Base-by-base conservation (phyloP, 2,329 filamentous ascomycete genomes). In the Nigrospora osmanthi region DNA sequence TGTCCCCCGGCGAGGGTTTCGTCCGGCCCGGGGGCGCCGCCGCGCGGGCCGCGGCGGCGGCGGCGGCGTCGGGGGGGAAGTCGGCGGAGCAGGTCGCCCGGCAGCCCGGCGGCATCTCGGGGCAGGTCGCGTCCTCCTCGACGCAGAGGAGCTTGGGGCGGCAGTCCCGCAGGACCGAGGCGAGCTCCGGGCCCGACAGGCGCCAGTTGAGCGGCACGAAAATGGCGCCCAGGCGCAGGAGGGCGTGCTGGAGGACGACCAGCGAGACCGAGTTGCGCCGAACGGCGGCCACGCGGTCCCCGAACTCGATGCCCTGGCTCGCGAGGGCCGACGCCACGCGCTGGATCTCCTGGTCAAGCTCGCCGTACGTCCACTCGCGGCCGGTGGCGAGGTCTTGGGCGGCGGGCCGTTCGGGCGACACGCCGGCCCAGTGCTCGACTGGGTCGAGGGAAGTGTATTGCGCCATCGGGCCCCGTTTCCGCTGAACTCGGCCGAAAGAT, bases 1-100 rank as follows among this genome's bases (percentile, higher is more conserved):
- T 93, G 62, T 98, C 93, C 6, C n/a, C 35, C 6, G 7, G 17
- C 35, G 35, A n/a, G 6, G 35, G 17, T 11, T 6, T 5, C 6
- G n/a, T n/a, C n/a, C 6, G 35, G 35, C 35, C 2, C 17, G 14
- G 12, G 5, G 37, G 16, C 14, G 6, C 5, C 11, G 36, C 19
- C 13, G 36, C 6, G 36, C 36, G n/a, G n/a, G n/a, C n/a, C n/a
- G n/a, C 13, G 14, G 37, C 17, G 5, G 2, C 13, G 14, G n/a
- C 34, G 2, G 11, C 37, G 14, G 17, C 37, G 2, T 4, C 37
- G n/a, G 6, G 4, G 16, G 13, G n/a, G 13, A 17, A 38, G 5
- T 38, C 16, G 37, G n/a, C 14, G 19, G 13, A 38, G 16, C 14
- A 3, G 9, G 17, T 23, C 6, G 23, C 17, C 4, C 37, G 11